A percentile compares a stretch with the other conserved stretches of the same genome.
phyloP scores from a whole-genome alignment of 805 yeast genomes.

The Wickerhamomyces subpelliculosus region DNA sequence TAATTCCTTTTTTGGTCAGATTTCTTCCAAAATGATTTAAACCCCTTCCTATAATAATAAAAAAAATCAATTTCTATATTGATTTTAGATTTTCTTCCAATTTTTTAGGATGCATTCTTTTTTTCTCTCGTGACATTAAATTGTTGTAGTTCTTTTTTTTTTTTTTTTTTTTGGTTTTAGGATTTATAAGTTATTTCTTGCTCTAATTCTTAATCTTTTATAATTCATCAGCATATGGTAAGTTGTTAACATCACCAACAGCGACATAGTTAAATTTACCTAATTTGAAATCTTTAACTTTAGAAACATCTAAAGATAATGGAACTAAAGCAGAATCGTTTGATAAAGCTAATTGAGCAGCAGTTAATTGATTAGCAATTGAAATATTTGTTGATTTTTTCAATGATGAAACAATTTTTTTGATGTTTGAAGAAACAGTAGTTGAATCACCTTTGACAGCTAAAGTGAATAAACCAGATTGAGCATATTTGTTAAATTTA shows the following conservation, averaged over 20 bases:
- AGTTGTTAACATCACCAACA: conserved; percentile 77
- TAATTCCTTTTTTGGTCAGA: no score
- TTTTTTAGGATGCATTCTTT: background rate
- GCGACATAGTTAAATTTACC: conserved; percentile 78
- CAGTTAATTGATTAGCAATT: conserved; percentile 49
- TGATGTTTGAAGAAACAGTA: conserved; percentile 53
- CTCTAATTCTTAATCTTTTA: conserved; percentile 26
- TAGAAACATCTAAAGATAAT: conserved; percentile 28
- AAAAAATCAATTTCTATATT: no score
- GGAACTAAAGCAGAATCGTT: conserved; percentile 31
- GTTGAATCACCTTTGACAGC: conserved; percentile 55
- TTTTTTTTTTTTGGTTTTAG: background rate
- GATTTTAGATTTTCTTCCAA: no score
- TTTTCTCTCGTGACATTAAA: background rate
- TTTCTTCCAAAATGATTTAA: no score
- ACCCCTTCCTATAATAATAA: no score
- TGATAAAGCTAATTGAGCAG: conserved; percentile 35
- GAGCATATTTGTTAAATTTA: conserved; percentile 57
- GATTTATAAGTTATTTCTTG: background rate
- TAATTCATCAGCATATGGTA: conserved; percentile 89
- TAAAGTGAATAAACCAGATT: conserved; percentile 75
- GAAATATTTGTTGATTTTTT: conserved; percentile 50
- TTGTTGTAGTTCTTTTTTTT: no score
- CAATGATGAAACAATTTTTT: conserved; percentile 45
- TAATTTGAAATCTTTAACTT: conserved; percentile 38